Percentiles rank a stretch among this genome's conserved stretches.
Evolutionary conservation across 805 yeast species (phyloP).

Genomic region (Nematodospora valgi): DNA sequence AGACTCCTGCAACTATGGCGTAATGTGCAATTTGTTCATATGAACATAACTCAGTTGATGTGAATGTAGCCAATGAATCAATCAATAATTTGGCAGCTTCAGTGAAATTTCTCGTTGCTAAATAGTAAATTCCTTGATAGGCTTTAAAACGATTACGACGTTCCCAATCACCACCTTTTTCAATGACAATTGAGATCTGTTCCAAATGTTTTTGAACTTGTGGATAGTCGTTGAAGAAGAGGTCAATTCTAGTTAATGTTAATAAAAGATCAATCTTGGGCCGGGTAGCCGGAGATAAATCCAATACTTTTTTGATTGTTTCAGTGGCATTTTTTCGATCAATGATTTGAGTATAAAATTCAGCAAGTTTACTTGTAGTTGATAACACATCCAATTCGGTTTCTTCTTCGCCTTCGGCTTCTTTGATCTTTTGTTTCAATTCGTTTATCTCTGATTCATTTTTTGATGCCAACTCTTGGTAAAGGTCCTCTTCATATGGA

Average conservation of each 20-base stretch:
- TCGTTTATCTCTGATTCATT: slow-evolving; percentile 56
- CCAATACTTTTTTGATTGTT: slow-evolving; percentile 69
- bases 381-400: slow-evolving; percentile 81
- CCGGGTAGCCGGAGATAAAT: slow-evolving; percentile 81
- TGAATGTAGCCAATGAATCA: slow-evolving; percentile 92
- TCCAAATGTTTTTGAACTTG: slow-evolving; percentile 71
- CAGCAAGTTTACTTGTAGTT: slow-evolving; percentile 78
- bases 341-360: slow-evolving; percentile 81
- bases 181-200: slow-evolving; percentile 70
- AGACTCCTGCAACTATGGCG: slow-evolving; percentile 84
- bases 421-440: slow-evolving; percentile 52
- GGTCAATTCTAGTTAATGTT: slow-evolving; percentile 83
- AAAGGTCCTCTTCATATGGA: slow-evolving; percentile 60
- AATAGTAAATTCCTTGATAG: slow-evolving; percentile 75
- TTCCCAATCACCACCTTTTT: slow-evolving; percentile 99
- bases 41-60: slow-evolving; percentile 83
- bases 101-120: slow-evolving; percentile 81
- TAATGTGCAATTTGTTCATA: slow-evolving; percentile 89
- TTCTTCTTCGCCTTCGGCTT: slow-evolving; percentile 66
- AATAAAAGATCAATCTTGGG: slow-evolving; percentile 83
- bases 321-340: slow-evolving; percentile 68
- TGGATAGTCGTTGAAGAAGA: slow-evolving; percentile 76
- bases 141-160: slow-evolving; percentile 93
- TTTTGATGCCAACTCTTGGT: slow-evolving; percentile 43
- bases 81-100: slow-evolving; percentile 84